These are phyloP conservation scores for Salix brachista DNA, from an alignment of 345 rosid genomes.

Conservation along the genomic window DNA sequence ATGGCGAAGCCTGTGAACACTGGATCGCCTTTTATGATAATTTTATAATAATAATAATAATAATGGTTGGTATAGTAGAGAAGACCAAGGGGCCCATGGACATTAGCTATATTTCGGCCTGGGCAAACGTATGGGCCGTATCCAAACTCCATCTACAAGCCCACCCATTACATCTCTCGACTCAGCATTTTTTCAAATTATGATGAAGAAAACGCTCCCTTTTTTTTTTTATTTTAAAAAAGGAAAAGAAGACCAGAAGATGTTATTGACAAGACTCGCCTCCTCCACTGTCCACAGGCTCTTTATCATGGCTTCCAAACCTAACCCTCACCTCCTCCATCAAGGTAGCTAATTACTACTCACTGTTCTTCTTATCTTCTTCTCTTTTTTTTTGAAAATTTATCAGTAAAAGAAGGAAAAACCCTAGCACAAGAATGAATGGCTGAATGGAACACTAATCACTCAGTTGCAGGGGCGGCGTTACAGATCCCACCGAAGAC, in stretches of 20 bases:
- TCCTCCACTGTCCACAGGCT: constrained; percentile 22
- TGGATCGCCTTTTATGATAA: neutral
- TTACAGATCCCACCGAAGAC: constrained; percentile 37
- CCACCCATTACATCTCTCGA: neutral
- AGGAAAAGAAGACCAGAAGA: constrained; percentile 14
- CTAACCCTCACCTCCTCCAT: constrained; percentile 43
- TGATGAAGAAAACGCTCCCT: too few relatives aligned
- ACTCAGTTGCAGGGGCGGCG: constrained; percentile 34
- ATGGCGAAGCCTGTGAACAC: too few relatives aligned
- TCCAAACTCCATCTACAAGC: neutral
- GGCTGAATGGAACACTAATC: too few relatives aligned
- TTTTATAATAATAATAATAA: too few relatives aligned
- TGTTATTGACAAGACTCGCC: constrained; percentile 21
- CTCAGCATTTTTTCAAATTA: too few relatives aligned
- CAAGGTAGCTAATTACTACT: constrained; percentile 22
- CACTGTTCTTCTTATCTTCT: neutral
- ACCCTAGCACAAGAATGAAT: neutral
- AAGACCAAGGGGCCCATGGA: neutral
- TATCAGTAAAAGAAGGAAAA: neutral
- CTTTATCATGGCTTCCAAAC: constrained; percentile 41
- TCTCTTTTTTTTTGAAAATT: neutral
- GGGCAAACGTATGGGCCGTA: neutral
- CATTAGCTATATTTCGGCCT: neutral
- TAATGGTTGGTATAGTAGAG: neutral
- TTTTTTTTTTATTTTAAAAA: too few relatives aligned